phyloP scores from a whole-genome alignment of 371 early-diverging fungal genomes.

The Apophysomyces elegans region DNA sequence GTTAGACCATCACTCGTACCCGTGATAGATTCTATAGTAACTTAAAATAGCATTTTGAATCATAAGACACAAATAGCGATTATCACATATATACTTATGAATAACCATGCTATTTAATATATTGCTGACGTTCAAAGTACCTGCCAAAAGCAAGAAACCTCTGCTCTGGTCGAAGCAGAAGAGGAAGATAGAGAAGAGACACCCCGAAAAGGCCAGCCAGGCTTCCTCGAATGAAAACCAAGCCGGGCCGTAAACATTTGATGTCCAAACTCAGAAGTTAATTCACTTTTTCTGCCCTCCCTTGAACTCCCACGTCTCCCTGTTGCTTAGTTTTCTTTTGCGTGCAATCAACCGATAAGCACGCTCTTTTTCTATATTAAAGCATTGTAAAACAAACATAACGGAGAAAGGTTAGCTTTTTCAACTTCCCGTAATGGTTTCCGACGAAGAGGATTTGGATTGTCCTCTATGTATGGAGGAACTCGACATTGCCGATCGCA shows the following conservation, averaged over 20 bases:
- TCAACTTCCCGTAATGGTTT: constrained; percentile 25
- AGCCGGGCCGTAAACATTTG: constrained; percentile 5
- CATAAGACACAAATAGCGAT: too few relatives aligned
- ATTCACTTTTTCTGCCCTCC: constrained; percentile 10
- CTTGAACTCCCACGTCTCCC: constrained; percentile 9
- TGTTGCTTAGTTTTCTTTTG: constrained; percentile 4
- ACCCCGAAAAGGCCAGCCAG: too few relatives aligned
- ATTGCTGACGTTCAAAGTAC: too few relatives aligned
- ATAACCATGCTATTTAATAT: too few relatives aligned
- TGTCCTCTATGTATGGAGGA: constrained; percentile 92
- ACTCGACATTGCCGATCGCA: constrained; percentile 80
- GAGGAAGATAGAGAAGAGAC: too few relatives aligned
- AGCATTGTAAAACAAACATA: constrained; percentile 1
- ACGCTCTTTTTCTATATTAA: background rate
- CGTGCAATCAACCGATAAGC: background rate
- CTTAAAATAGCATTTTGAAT: too few relatives aligned
- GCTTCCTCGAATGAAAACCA: background rate
- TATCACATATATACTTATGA: too few relatives aligned
- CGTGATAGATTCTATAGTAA: too few relatives aligned
- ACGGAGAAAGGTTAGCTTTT: background rate
- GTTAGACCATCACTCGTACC: too few relatives aligned
- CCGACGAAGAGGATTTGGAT: constrained; percentile 78
- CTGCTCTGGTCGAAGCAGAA: too few relatives aligned
- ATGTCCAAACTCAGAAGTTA: constrained; percentile 12
- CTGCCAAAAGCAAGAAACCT: too few relatives aligned